Percentiles rank a stretch among this genome's conserved stretches.
phyloP scores from a whole-genome alignment of 1,139 yeast genomes.

The Candida dubliniensis region DNA sequence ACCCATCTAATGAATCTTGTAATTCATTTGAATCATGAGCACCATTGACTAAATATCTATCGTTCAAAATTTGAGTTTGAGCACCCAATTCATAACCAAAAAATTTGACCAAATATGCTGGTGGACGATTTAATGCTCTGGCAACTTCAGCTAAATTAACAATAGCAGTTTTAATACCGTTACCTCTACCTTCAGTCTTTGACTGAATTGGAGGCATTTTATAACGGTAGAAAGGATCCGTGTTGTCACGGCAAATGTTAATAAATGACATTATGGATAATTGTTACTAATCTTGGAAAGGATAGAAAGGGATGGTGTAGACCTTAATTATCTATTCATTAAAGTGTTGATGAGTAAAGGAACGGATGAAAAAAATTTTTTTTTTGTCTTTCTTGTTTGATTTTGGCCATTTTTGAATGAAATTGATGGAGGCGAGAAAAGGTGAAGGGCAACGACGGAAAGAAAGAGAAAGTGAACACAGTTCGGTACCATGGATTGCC shows the following conservation, averaged over 20 bases:
- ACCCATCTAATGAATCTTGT: conserved; percentile 93
- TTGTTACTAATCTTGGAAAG: too few species aligned
- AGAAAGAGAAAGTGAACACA: too few species aligned
- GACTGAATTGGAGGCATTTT: conserved; percentile 98
- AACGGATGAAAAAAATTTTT: too few species aligned
- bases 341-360: too few species aligned
- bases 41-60: conserved; percentile 92
- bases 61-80: conserved; percentile 73
- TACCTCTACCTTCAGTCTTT: conserved; percentile 98
- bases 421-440: too few species aligned
- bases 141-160: conserved; percentile 91
- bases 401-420: too few species aligned
- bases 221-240: conserved; percentile 98
- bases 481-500: too few species aligned
- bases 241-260: conserved; percentile 95
- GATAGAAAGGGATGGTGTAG: too few species aligned
- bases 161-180: conserved; percentile 96
- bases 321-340: too few species aligned
- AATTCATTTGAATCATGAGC: conserved; percentile 87
- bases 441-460: too few species aligned
- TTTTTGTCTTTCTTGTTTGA: too few species aligned
- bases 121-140: conserved; percentile 90
- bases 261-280: conserved; percentile 66
- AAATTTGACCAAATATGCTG: conserved; percentile 86
- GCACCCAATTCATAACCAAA: conserved; percentile 98